Percentiles rank a stretch among this genome's conserved stretches.
Evolutionary conservation across 176 grass and related monocot genomes (phyloP).

Genomic region (Cenchrus purpureus): DNA sequence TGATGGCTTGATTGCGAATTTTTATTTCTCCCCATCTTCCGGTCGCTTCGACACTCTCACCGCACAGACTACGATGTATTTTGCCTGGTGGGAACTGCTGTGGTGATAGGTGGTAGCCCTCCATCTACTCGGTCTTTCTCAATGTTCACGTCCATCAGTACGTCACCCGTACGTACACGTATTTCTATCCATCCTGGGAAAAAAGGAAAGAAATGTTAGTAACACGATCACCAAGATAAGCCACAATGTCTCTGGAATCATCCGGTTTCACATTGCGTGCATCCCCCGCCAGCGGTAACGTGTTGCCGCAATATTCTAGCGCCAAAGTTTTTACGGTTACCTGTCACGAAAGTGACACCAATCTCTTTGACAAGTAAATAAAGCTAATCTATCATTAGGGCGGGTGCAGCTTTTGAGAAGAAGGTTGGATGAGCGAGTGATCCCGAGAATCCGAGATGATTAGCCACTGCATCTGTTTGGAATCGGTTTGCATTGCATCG

Average conservation of each 20-base stretch:
- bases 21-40: too few relatives aligned
- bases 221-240: background rate
- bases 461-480: constrained; percentile 42
- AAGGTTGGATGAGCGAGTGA: background rate
- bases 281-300: background rate
- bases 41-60: background rate
- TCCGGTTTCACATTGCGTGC: constrained; percentile 25
- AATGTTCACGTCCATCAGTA: background rate
- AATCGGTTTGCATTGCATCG: background rate
- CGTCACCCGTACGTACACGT: background rate
- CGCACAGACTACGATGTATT: background rate
- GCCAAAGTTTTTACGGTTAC: constrained; percentile 17
- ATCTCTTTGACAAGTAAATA: background rate
- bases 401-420: constrained; percentile 63
- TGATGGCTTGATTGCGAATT: constrained; percentile 11
- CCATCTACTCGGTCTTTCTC: background rate
- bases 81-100: too few relatives aligned
- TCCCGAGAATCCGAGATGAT: constrained; percentile 61
- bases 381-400: constrained; percentile 16
- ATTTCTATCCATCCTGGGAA: background rate
- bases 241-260: constrained; percentile 18
- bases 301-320: background rate
- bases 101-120: too few relatives aligned
- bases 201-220: background rate
- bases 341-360: constrained; percentile 29